Percentiles rank a stretch among this genome's conserved stretches.
Evolutionary conservation across 2,329 filamentous ascomycete genomes (phyloP).

Genomic region (Aspergillus cejpii): DNA sequence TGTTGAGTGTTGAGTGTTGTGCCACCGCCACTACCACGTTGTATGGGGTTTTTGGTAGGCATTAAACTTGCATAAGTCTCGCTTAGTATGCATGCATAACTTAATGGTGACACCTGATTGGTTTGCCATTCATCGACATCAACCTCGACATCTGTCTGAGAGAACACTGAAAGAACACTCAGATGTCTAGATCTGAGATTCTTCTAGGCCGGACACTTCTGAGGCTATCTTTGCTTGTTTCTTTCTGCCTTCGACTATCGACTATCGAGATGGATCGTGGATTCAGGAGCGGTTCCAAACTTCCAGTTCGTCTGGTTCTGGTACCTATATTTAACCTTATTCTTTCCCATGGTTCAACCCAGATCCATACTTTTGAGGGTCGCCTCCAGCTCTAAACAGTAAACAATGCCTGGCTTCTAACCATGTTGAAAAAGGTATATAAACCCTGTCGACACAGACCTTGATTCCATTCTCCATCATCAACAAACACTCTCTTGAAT

Average conservation of each 20-base stretch:
- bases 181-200: too few relatives aligned
- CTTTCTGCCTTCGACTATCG: too few relatives aligned
- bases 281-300: not conserved
- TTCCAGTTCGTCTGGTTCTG: not conserved
- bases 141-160: not conserved
- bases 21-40: not conserved
- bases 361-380: not conserved
- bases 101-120: not conserved
- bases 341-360: too few relatives aligned
- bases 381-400: too few relatives aligned
- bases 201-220: too few relatives aligned
- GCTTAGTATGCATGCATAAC: not conserved
- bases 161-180: too few relatives aligned
- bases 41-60: not conserved
- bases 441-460: not conserved
- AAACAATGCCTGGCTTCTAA: too few relatives aligned
- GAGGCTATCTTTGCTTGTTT: too few relatives aligned
- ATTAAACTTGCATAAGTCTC: not conserved
- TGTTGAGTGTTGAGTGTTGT: too few relatives aligned
- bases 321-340: too few relatives aligned
- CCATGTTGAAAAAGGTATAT: conserved; percentile 3
- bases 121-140: not conserved
- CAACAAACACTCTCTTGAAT: not conserved
- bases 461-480: conserved; percentile 1
- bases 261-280: too few relatives aligned